Conservation (phyloP, 495 filamentous ascomycete species). For the Hypomontagnella monticulosa region DNA sequence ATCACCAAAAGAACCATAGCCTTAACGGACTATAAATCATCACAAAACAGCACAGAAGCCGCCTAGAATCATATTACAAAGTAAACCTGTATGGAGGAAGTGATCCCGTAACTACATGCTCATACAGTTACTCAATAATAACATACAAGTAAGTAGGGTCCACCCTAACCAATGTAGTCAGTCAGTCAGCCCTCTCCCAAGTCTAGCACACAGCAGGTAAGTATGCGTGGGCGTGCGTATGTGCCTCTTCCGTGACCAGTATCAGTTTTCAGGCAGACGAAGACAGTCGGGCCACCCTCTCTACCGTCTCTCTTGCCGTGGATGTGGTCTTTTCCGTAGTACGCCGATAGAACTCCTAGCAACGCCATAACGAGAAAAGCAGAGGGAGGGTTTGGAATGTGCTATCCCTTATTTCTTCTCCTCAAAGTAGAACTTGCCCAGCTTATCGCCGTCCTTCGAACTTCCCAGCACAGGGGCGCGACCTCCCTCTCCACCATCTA, state of each 20-base stretch:
- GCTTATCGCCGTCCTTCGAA: conserved; percentile 49
- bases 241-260: neutral
- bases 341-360: conserved; percentile 33
- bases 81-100: conserved; percentile 8
- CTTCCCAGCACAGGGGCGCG: conserved; percentile 51
- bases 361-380: neutral
- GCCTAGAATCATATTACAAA: conserved; percentile 14
- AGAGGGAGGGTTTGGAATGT: neutral
- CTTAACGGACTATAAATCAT: neutral
- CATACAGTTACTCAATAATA: neutral
- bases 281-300: conserved; percentile 8
- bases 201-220: no score
- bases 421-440: conserved; percentile 66
- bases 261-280: no score
- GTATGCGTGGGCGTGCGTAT: neutral
- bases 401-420: conserved; percentile 50
- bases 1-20: neutral
- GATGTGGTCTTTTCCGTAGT: conserved; percentile 9
- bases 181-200: no score
- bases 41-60: conserved; percentile 5
- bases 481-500: conserved; percentile 53
- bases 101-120: neutral
- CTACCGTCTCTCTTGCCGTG: neutral
- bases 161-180: no score
- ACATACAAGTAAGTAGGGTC: conserved; percentile 7